These are phyloP conservation scores for Kluyveromyces starmeri DNA, from an alignment of 805 yeast genomes.

Conservation along the genomic window DNA sequence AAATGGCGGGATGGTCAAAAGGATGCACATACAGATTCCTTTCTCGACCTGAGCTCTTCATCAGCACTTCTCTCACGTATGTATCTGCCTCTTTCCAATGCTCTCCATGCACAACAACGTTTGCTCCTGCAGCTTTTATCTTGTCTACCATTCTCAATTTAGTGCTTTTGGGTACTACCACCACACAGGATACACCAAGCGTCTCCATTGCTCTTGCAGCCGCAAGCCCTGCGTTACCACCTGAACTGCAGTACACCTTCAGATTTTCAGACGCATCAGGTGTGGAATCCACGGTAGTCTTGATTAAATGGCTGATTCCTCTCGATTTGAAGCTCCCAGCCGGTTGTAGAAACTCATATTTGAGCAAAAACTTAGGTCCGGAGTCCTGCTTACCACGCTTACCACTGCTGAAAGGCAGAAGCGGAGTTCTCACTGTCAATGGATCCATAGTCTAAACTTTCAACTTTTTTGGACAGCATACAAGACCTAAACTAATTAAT, in stretches of 20 bases:
- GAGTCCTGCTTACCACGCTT: background rate
- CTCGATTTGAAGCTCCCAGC: slow-evolving; percentile 47
- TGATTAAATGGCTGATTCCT: slow-evolving; percentile 41
- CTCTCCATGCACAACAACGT: slow-evolving; percentile 36
- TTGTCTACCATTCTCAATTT: slow-evolving; percentile 35
- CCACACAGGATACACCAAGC: slow-evolving; percentile 39
- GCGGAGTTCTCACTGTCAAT: slow-evolving; percentile 1
- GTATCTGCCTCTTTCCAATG: slow-evolving; percentile 43
- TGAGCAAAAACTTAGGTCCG: slow-evolving; percentile 31
- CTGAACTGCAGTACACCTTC: slow-evolving; percentile 41
- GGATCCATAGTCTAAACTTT: too few species aligned
- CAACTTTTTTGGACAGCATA: too few species aligned
- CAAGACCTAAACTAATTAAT: too few species aligned
- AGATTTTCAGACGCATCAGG: slow-evolving; percentile 20
- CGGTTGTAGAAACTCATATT: slow-evolving; percentile 43
- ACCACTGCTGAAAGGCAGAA: background rate
- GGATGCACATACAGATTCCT: slow-evolving; percentile 42
- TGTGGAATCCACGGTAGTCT: slow-evolving; percentile 23
- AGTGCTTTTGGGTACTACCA: slow-evolving; percentile 47
- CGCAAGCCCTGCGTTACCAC: slow-evolving; percentile 47
- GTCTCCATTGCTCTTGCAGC: slow-evolving; percentile 32
- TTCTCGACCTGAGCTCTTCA: slow-evolving; percentile 9
- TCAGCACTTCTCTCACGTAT: slow-evolving; percentile 28
- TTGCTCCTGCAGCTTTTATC: slow-evolving; percentile 40
- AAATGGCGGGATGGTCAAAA: slow-evolving; percentile 40